Evolutionary conservation across 2,329 filamentous ascomycete genomes (phyloP).

Genomic region (Ascochyta pisi): DNA sequence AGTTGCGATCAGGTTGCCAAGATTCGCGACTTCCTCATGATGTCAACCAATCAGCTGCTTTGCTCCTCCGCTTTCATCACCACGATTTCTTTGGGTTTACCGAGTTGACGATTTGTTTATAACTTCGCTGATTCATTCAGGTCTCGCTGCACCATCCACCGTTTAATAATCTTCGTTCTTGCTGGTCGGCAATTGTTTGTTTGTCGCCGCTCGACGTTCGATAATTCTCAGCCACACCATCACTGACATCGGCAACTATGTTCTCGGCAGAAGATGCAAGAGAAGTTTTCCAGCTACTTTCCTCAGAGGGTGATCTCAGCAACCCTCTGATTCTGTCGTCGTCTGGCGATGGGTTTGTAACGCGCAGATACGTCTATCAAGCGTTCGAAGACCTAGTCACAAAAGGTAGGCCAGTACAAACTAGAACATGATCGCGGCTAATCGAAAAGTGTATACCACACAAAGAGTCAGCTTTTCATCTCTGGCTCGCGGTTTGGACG

Average conservation of each 20-base stretch:
- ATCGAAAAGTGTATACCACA: slow-evolving; percentile 16
- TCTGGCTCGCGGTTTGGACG: slow-evolving; percentile 28
- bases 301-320: slow-evolving; percentile 14
- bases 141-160: neutral
- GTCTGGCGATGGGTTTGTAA: slow-evolving; percentile 37
- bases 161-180: neutral
- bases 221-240: neutral
- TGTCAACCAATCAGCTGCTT: slow-evolving; percentile 17
- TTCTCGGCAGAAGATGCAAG: slow-evolving; percentile 44
- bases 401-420: slow-evolving; percentile 11
- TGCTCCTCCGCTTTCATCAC: slow-evolving; percentile 6
- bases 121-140: neutral
- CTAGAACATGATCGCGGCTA: neutral
- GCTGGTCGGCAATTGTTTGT: neutral
- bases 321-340: slow-evolving; percentile 30
- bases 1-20: slow-evolving; percentile 17
- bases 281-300: slow-evolving; percentile 34
- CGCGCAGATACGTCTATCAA: slow-evolving; percentile 25
- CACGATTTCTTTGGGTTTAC: neutral
- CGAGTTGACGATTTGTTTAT: neutral
- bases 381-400: slow-evolving; percentile 31
- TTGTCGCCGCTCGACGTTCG: neutral
- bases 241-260: slow-evolving; percentile 26
- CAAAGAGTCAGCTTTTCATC: slow-evolving; percentile 24
- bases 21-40: slow-evolving; percentile 19